Evolutionary conservation across 1,139 yeast genomes (phyloP).

Genomic region (Sugiyamaella novakii): DNA sequence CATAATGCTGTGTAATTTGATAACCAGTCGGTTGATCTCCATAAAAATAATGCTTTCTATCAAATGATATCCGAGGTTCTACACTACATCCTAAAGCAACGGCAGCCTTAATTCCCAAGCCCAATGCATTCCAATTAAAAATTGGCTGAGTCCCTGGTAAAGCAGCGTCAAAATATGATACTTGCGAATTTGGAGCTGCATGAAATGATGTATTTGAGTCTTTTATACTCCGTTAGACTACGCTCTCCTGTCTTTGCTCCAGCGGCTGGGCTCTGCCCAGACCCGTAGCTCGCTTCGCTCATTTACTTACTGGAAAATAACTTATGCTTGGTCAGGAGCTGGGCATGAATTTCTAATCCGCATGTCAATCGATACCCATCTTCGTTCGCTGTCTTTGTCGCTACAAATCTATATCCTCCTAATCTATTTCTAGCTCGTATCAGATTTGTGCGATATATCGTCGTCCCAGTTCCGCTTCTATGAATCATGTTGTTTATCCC

Average conservation of each 20-base stretch:
- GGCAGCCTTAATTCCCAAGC: conserved; percentile 72
- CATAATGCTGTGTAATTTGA: conserved; percentile 88
- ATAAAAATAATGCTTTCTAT: conserved; percentile 92
- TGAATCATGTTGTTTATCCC: too few relatives aligned
- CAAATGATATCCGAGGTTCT: conserved; percentile 65
- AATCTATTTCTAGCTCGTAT: too few relatives aligned
- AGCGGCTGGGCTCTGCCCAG: conserved; percentile 23
- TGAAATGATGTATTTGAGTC: conserved; percentile 47
- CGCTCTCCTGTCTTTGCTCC: conserved; percentile 11
- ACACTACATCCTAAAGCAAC: conserved; percentile 66
- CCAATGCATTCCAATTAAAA: conserved; percentile 73
- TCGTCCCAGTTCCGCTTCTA: too few relatives aligned
- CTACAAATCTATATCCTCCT: not conserved
- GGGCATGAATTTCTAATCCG: conserved; percentile 94
- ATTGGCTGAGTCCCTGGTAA: conserved; percentile 93
- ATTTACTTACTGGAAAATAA: conserved; percentile 59
- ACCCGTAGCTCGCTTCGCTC: conserved; percentile 30
- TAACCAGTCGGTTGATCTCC: conserved; percentile 97
- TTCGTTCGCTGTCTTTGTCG: not conserved
- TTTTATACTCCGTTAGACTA: conserved; percentile 1
- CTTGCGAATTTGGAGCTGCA: conserved; percentile 64
- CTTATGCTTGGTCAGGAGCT: conserved; percentile 70
- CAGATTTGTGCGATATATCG: too few relatives aligned
- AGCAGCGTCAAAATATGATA: conserved; percentile 81
- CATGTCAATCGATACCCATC: conserved; percentile 54